Conservation (phyloP, 306 rosid species). For the Quercus gilva region DNA sequence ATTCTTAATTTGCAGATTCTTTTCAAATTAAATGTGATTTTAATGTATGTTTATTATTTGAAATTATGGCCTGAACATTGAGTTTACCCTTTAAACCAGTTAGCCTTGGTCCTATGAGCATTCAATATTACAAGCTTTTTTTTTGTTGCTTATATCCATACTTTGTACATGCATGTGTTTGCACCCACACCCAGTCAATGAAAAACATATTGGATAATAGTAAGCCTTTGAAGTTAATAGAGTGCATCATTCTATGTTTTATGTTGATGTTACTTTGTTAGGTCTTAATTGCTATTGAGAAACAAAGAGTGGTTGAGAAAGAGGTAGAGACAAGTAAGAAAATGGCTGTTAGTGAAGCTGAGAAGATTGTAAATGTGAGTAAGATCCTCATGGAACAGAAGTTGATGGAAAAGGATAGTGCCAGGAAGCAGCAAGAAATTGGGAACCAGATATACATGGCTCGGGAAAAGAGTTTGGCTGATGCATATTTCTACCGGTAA, state of each 20-base stretch:
- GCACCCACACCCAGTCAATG: not conserved
- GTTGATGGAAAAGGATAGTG: slow-evolving; percentile 69
- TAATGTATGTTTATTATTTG: not conserved
- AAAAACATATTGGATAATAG: not conserved
- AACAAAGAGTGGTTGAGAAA: slow-evolving; percentile 74
- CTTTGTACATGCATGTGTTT: not conserved
- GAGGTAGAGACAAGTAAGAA: slow-evolving; percentile 80
- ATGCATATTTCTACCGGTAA: slow-evolving; percentile 84
- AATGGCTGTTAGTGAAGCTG: slow-evolving; percentile 98
- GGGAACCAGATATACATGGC: slow-evolving; percentile 79
- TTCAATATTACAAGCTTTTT: too few relatives aligned
- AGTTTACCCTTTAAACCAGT: not conserved
- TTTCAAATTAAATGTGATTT: not conserved
- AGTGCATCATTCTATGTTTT: not conserved
- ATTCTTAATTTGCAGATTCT: not conserved
- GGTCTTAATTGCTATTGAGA: slow-evolving; percentile 82
- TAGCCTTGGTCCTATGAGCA: not conserved
- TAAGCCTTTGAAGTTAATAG: not conserved
- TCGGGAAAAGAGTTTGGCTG: slow-evolving; percentile 76
- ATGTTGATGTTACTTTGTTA: not conserved
- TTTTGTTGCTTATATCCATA: not conserved
- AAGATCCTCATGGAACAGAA: slow-evolving; percentile 88
- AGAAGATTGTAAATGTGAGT: slow-evolving; percentile 90
- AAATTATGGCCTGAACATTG: not conserved
- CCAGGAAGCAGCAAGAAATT: slow-evolving; percentile 67